Evolutionary conservation across 139 green algal species (phyloP), one percentile per base, ranked within the genome.

Genomic region (Chlorella sp.): DNA sequence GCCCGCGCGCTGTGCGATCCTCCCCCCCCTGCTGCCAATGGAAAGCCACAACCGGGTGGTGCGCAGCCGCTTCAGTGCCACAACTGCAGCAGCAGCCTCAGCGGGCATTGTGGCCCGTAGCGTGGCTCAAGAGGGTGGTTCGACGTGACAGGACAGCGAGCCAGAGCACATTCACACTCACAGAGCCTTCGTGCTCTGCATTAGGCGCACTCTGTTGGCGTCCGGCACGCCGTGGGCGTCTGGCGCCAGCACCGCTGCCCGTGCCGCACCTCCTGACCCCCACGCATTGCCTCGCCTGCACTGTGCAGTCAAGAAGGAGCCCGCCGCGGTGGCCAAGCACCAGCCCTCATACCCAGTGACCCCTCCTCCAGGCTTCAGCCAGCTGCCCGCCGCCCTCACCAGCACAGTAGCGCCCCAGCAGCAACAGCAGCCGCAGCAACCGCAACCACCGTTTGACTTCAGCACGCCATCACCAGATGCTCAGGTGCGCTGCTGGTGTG

Each of bases 401-500:
- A 64, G 55, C 51, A 27, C n/a, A 69, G 62, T 23, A 22, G 27
- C 10, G 27, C 30, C 62, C 30, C 5, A 6, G 62, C 17, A 36
- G 27, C n/a, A n/a, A 35, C n/a, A n/a, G 23, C 65, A 34, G 34
- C 3, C 34, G 23, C 62, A 42, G 14, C 4, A 3, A 35, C 61
- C 55, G 73, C 33, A 26, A 32, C 71, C 24, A 10, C 20, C 32
- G 6, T 93, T 92, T 70, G 49, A 74, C 0, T 94, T 94, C 61
- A 77, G 81, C 77, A 82, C 79, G 35, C 86, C 87, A 23, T 93
- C 88, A 3, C 89, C 89, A 0, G 89, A 94, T 61, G 89, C 93
- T 62, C 62, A 26, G 0, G 83, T 91, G 14, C 67, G n/a, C n/a
- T n/a, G n/a, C n/a, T n/a, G n/a, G n/a, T n/a, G n/a, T n/a, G n/a